A percentile compares a stretch with the other conserved stretches of the same genome.
Conservation (phyloP, 1,284 basidiomycete species). For the Trametes versicolor region DNA sequence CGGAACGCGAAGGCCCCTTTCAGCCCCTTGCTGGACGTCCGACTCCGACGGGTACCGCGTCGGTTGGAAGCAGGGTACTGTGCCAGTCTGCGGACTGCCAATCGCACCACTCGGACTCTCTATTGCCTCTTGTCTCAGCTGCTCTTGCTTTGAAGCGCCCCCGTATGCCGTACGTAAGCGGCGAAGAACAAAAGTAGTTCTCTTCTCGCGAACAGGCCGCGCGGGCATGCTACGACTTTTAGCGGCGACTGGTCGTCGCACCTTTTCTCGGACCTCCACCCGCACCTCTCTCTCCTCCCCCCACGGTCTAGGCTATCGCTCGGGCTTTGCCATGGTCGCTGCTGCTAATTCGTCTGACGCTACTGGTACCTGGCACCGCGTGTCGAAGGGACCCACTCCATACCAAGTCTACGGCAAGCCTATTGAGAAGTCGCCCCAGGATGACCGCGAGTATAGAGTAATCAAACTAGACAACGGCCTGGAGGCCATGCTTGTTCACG, state of each 20-base stretch:
- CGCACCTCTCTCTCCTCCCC: not conserved
- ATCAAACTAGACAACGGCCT: constrained; percentile 91
- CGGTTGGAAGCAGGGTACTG: constrained; percentile 17
- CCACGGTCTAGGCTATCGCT: constrained; percentile 15
- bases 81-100: constrained; percentile 9
- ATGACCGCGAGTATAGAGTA: constrained; percentile 83
- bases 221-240: constrained; percentile 33
- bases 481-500: constrained; percentile 88
- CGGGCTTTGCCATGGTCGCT: constrained; percentile 31
- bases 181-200: constrained; percentile 20
- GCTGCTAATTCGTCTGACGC: constrained; percentile 11
- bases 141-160: constrained; percentile 1
- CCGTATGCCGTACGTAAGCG: constrained; percentile 28
- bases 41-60: constrained; percentile 16
- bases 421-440: constrained; percentile 81
- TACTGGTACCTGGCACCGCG: constrained; percentile 38
- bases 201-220: constrained; percentile 16
- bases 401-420: constrained; percentile 65
- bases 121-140: constrained; percentile 7
- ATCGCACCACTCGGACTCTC: constrained; percentile 3
- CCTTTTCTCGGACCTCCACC: constrained; percentile 17
- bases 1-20: not conserved
- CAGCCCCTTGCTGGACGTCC: no score
- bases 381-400: constrained; percentile 32
- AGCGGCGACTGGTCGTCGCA: constrained; percentile 27